phyloP scores from a whole-genome alignment of 371 early-diverging fungal genomes.

The Mucor saturninus region DNA sequence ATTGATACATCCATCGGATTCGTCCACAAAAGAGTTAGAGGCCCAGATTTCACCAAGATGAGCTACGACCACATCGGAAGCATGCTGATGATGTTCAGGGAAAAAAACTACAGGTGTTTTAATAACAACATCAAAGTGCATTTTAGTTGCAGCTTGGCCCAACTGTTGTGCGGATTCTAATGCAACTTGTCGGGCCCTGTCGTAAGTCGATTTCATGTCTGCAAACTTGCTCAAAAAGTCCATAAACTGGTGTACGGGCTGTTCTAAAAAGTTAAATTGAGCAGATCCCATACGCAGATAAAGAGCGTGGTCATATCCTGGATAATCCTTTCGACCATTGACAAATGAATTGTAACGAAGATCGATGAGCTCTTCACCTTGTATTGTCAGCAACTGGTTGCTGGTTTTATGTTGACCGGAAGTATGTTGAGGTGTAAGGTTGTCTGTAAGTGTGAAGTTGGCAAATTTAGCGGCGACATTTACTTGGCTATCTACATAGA shows the following conservation, averaged over 20 bases:
- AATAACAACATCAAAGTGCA: slow-evolving; percentile 87
- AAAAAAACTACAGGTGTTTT: slow-evolving; percentile 90
- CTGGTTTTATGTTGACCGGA: slow-evolving; percentile 14
- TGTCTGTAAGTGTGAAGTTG: slow-evolving; percentile 78
- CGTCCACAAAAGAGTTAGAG: slow-evolving; percentile 68
- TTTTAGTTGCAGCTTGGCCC: slow-evolving; percentile 65
- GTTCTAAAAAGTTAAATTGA: slow-evolving; percentile 72
- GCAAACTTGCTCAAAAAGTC: slow-evolving; percentile 79
- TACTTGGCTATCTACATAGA: slow-evolving; percentile 65
- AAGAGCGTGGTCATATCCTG: slow-evolving; percentile 87
- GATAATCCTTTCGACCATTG: slow-evolving; percentile 58
- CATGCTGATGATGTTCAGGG: slow-evolving; percentile 65
- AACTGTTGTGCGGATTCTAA: slow-evolving; percentile 78
- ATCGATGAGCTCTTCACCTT: slow-evolving; percentile 89
- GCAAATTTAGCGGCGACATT: slow-evolving; percentile 85
- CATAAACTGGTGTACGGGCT: slow-evolving; percentile 60
- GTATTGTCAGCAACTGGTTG: slow-evolving; percentile 76
- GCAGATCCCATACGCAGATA: slow-evolving; percentile 83
- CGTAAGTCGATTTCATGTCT: slow-evolving; percentile 87
- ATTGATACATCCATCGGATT: slow-evolving; percentile 56
- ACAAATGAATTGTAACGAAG: slow-evolving; percentile 83
- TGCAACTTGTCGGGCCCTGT: slow-evolving; percentile 88
- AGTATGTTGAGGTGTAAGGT: slow-evolving; percentile 39
- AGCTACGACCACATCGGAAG: slow-evolving; percentile 67
- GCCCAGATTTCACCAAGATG: slow-evolving; percentile 90